Evolutionary conservation across 106 monocot species (phyloP), one percentile per base, ranked within the genome.

Genomic region (Xerophyta viscosa): DNA sequence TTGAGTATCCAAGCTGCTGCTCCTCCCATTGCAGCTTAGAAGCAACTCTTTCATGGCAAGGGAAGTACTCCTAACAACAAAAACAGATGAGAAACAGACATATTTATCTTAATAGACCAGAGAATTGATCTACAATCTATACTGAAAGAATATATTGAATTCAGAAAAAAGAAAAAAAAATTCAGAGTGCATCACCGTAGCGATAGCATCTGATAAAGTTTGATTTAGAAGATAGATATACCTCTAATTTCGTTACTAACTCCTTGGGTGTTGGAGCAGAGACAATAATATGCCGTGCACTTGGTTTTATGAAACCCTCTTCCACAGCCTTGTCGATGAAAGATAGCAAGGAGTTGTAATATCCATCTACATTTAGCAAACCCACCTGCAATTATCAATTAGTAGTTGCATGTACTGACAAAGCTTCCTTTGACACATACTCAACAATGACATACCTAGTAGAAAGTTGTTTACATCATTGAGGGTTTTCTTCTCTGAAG

Each of bases 291-390:
- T 58, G 66, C 8, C 77, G 66, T 20, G 71, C 71, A 21, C 30
- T 77, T 24, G 66, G 77, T 17, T 31, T 62, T n/a, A 77, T 77
- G 30, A 77, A 77, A 19, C 71, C 77, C 60, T 77, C 77, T 20
- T 56, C 66, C 13, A 77, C 77, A 20, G 77, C 77, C 48, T 66
- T 71, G 52, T 77, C 77, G 9, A 77, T 71, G 71, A 77, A 77
- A 11, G 62, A 66, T 14, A 77, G 71, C 33, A 71, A 48, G 0
- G 71, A 71, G 48, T 71, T 77, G 46, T 77, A 77, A 52, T 77
- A 77, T 20, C 71, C 71, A 52, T 71, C 77, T 24, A 77, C 71
- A 27, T 77, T 77, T 48, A 77, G 29, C 20, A 71, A 49, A 42
- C 77, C 77, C 29, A 71, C 66, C 77, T 77, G 61, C 48, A 55